These are phyloP conservation scores for Plasmodium gallinaceum DNA, from an alignment of 169 alveolate species.

Conservation along the genomic window DNA sequence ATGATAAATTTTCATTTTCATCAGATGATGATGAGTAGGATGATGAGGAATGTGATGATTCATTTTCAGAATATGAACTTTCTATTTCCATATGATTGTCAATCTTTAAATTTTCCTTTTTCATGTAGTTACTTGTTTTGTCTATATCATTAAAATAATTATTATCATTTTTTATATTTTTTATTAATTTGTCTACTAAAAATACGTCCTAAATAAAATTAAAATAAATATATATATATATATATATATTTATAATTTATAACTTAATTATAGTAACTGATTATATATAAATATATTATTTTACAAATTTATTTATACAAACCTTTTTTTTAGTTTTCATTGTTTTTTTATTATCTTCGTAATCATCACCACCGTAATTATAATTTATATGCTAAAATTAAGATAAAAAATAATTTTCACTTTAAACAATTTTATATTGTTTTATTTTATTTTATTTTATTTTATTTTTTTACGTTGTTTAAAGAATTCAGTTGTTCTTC, in stretches of 20 bases:
- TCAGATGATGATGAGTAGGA: constrained; percentile 17
- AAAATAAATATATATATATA: background rate
- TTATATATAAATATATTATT: background rate
- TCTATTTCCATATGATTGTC: background rate
- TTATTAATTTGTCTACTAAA: constrained; percentile 1
- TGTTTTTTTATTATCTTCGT: constrained; percentile 4
- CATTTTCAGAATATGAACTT: background rate
- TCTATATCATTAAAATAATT: background rate
- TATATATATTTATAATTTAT: background rate
- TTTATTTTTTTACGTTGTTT: constrained; percentile 34
- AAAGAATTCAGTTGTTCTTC: constrained; percentile 44
- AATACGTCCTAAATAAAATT: background rate
- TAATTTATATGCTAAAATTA: constrained; percentile 42
- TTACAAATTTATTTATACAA: background rate
- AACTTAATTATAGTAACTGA: background rate
- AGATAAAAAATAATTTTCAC: background rate
- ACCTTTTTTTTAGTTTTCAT: constrained; percentile 17
- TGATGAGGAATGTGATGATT: constrained; percentile 20
- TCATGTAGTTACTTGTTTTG: background rate
- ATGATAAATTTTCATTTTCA: constrained; percentile 6
- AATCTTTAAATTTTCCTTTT: constrained; percentile 10
- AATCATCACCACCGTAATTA: constrained; percentile 12
- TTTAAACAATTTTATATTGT: background rate
- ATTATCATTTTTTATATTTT: background rate
- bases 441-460: background rate